These are phyloP conservation scores for Fagopyrum tataricum DNA, from an alignment of 148 eudicot species.

Conservation along the genomic window DNA sequence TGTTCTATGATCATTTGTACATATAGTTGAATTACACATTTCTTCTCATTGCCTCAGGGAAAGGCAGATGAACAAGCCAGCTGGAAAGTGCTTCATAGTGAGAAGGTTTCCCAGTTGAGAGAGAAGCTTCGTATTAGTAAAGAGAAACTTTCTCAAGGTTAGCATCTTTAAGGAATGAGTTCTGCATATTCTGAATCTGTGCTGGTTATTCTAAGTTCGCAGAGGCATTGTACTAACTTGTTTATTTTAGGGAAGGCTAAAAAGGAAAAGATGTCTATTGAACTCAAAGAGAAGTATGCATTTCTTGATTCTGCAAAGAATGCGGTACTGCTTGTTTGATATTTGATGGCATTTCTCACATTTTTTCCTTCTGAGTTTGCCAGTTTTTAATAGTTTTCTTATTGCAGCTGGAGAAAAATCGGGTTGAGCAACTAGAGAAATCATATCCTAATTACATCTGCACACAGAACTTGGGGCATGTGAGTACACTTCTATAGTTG, in stretches of 20 bases:
- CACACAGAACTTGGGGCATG: constrained; percentile 86
- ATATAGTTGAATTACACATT: not conserved
- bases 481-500: constrained; percentile 25
- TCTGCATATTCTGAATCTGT: not conserved
- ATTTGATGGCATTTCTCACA: not conserved
- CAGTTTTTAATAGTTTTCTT: constrained; percentile 18
- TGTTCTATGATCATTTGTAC: not conserved
- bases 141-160: constrained; percentile 67
- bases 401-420: constrained; percentile 70
- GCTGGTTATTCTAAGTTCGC: not conserved
- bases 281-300: constrained; percentile 54
- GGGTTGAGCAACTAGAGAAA: constrained; percentile 81
- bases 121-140: constrained; percentile 60
- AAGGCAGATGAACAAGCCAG: constrained; percentile 82
- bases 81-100: constrained; percentile 76
- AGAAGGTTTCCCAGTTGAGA: constrained; percentile 58
- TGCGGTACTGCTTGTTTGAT: constrained; percentile 29
- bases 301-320: constrained; percentile 66
- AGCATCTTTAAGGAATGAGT: not conserved
- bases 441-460: constrained; percentile 79
- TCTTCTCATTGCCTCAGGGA: constrained; percentile 37
- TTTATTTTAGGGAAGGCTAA: constrained; percentile 58
- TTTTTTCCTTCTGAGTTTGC: not conserved
- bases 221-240: constrained; percentile 5
- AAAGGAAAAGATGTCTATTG: constrained; percentile 59